Base-by-base conservation (phyloP, 192 early-diverging fungal genomes). In the Mortierella antarctica region DNA sequence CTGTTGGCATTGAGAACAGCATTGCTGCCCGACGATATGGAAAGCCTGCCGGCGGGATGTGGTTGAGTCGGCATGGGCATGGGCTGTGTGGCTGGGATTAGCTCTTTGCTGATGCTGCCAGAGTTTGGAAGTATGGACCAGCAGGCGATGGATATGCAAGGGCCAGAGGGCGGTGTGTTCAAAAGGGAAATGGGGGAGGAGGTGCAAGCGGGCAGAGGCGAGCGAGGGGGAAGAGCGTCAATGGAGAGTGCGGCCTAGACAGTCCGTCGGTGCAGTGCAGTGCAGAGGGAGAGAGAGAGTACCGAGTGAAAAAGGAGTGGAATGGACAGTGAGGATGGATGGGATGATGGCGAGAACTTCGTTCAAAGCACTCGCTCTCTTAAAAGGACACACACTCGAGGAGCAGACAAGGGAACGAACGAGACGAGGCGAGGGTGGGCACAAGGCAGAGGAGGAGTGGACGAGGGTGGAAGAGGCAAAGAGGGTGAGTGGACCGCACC, bases 41-140 rank as follows among this genome's bases (percentile, higher is more conserved):
- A 67, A 48, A 67, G 77, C 65, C 77, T 80, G 57, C 55, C 52
- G 14, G 54, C 62, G 17, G 70, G 41, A 47, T 72, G 77, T 64
- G 77, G 77, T 49, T 80, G 77, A 44, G 77, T 72, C 44, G 77
- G 77, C 77, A 80, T 80, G 64, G 77, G 75, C 75, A 71, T 79
- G 68, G 51, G 49, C 15, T 18, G 39, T 59, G 6, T 9, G 18
- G 47, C 51, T 48, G 14, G 13, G 15, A 8, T 21, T 52, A 15
- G 49, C 55, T 66, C 14, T 9, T 52, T 31, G 31, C 4, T 5
- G 39, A 49, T n/a, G 31, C 61, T 42, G 46, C 17, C 8, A n/a
- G 46, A 12, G 46, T 62, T 18, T 47, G n/a, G 44, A 20, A 40
- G 46, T 51, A 14, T 51, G 21, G 13, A 9, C 17, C 45, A 14